Percentiles rank a stretch among this genome's conserved stretches.
phyloP scores from a whole-genome alignment of 805 yeast genomes.

The Jamesozyma hellenica region DNA sequence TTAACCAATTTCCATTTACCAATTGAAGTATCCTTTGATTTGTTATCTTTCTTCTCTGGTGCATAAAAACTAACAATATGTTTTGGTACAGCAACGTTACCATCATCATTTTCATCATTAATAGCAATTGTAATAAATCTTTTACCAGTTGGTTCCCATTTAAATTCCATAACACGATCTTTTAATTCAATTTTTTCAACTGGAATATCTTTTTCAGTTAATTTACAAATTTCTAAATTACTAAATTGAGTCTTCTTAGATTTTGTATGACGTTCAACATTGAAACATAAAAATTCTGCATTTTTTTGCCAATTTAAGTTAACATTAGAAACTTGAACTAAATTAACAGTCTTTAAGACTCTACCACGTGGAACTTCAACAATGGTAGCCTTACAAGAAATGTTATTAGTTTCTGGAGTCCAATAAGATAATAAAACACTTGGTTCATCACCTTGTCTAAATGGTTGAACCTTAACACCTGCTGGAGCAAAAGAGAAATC shows the following conservation, averaged over 20 bases:
- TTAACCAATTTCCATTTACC: constrained; percentile 53
- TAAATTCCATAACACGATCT: constrained; percentile 77
- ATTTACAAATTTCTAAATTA: constrained; percentile 82
- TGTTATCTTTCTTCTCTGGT: constrained; percentile 53
- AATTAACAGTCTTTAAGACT: constrained; percentile 79
- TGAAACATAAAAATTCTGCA: constrained; percentile 76
- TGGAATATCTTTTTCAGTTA: constrained; percentile 82
- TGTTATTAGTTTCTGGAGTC: constrained; percentile 91
- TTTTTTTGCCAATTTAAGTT: constrained; percentile 89
- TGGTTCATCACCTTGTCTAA: constrained; percentile 41
- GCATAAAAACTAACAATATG: constrained; percentile 74
- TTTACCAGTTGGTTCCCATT: constrained; percentile 93
- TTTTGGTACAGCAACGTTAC: constrained; percentile 53
- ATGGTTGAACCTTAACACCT: constrained; percentile 55
- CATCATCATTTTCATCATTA: constrained; percentile 35
- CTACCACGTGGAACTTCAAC: constrained; percentile 79
- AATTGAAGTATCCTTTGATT: constrained; percentile 27
- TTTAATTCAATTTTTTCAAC: constrained; percentile 89
- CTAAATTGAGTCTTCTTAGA: constrained; percentile 87
- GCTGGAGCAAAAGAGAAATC: constrained; percentile 96
- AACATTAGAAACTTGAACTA: constrained; percentile 90
- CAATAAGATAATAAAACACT: constrained; percentile 78
- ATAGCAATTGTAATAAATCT: constrained; percentile 74
- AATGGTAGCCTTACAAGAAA: constrained; percentile 87
- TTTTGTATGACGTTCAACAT: constrained; percentile 94